Evolutionary conservation across 805 yeast genomes (phyloP).

Genomic region (Starmerella ratchasimensis): DNA sequence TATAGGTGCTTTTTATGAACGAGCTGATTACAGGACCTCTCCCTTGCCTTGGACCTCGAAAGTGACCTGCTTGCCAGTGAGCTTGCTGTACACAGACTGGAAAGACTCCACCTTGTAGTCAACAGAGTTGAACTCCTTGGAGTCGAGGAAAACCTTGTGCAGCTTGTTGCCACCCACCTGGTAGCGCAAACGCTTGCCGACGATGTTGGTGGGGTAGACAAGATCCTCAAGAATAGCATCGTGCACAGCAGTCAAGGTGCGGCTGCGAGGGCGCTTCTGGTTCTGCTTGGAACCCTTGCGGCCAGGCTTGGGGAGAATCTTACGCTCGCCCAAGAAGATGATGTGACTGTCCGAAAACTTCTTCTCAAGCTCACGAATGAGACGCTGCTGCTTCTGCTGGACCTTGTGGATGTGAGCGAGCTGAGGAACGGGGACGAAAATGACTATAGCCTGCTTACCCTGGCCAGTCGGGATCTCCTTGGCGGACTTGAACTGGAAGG

Average conservation of each 20-base stretch:
- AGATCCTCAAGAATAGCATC: conserved; percentile 97
- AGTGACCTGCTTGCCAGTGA: conserved; percentile 98
- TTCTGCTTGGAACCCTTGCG: conserved; percentile 71
- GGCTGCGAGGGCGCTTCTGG: conserved; percentile 99
- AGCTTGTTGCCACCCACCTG: conserved; percentile 97
- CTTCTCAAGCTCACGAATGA: conserved; percentile 99
- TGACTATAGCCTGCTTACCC: conserved; percentile 96
- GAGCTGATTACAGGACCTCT: conserved; percentile 17
- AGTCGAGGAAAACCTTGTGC: conserved; percentile 93
- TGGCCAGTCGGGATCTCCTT: conserved; percentile 96
- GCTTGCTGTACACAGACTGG: conserved; percentile 96
- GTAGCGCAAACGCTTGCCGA: conserved; percentile 98
- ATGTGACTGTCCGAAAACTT: conserved; percentile 99
- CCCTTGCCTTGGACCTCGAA: conserved; percentile 53
- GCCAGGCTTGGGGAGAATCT: conserved; percentile 98
- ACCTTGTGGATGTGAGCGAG: conserved; percentile 86
- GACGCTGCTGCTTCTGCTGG: conserved; percentile 83
- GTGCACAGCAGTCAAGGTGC: conserved; percentile 97
- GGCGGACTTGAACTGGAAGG: conserved; percentile 96
- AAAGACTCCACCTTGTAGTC: conserved; percentile 98
- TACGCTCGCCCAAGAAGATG: conserved; percentile 98
- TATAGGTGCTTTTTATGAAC: not conserved
- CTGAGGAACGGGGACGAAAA: conserved; percentile 96
- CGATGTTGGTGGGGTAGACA: conserved; percentile 98
- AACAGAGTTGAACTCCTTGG: conserved; percentile 91